Conservation (phyloP, 1,139 yeast genomes). For the Sugiyamaella grinbergsii region DNA sequence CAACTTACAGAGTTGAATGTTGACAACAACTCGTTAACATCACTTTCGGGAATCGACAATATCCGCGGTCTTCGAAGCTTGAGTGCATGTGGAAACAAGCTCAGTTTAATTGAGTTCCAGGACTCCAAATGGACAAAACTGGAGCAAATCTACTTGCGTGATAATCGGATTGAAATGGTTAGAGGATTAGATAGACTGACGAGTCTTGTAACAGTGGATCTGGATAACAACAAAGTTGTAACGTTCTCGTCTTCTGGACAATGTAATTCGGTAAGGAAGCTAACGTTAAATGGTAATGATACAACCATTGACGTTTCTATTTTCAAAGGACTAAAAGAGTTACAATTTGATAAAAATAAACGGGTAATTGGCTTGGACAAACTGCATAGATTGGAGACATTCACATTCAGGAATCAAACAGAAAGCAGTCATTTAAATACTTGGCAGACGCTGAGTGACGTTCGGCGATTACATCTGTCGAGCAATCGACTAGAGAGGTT, state of each 20-base stretch:
- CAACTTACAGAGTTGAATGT: slow-evolving; percentile 40
- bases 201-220: slow-evolving; percentile 30
- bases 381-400: slow-evolving; percentile 23
- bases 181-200: slow-evolving; percentile 34
- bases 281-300: slow-evolving; percentile 26
- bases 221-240: slow-evolving; percentile 35
- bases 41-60: slow-evolving; percentile 37
- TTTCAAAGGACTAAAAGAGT: slow-evolving; percentile 25
- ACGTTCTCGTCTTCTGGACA: slow-evolving; percentile 14
- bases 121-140: slow-evolving; percentile 33
- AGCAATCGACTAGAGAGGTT: slow-evolving; percentile 31
- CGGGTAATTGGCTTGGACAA: slow-evolving; percentile 23
- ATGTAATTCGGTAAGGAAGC: slow-evolving; percentile 22
- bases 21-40: slow-evolving; percentile 35
- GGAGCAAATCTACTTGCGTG: slow-evolving; percentile 34
- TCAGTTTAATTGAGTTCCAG: slow-evolving; percentile 32
- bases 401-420: slow-evolving; percentile 16
- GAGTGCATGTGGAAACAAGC: slow-evolving; percentile 35
- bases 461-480: slow-evolving; percentile 35
- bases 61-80: slow-evolving; percentile 39
- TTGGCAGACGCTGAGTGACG: slow-evolving; percentile 27
- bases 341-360: slow-evolving; percentile 27
- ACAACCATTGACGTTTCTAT: slow-evolving; percentile 24
- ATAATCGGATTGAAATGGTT: slow-evolving; percentile 34
- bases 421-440: background rate